phyloP scores from a whole-genome alignment of 768 basidiomycete species.

The Panaeolus papilionaceus region DNA sequence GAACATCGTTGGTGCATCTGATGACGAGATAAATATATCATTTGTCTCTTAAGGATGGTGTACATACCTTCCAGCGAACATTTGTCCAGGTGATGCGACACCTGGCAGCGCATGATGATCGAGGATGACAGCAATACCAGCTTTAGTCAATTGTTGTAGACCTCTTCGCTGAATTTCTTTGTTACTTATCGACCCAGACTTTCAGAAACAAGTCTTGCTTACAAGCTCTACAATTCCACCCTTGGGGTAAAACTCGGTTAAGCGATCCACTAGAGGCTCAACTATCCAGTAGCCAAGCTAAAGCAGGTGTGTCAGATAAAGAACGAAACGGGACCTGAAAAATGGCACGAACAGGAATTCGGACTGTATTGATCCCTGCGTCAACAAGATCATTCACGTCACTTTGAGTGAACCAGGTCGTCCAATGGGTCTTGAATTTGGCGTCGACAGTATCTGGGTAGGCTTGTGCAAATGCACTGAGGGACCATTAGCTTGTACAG shows the following conservation, averaged over 20 bases:
- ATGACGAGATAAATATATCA: slow-evolving; percentile 13
- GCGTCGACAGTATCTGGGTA: slow-evolving; percentile 64
- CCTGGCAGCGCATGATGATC: slow-evolving; percentile 76
- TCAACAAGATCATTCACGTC: slow-evolving; percentile 61
- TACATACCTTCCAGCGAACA: slow-evolving; percentile 72
- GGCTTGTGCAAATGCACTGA: slow-evolving; percentile 64
- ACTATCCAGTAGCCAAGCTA: slow-evolving; percentile 87
- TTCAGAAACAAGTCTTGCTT: slow-evolving; percentile 24
- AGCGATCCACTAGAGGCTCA: slow-evolving; percentile 70
- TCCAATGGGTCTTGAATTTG: slow-evolving; percentile 72
- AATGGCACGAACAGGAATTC: slow-evolving; percentile 53
- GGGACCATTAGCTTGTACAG: not conserved
- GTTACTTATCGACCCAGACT: not conserved
- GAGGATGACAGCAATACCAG: slow-evolving; percentile 71
- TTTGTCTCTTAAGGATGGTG: not conserved
- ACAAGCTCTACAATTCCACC: slow-evolving; percentile 76
- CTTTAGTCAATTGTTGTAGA: slow-evolving; percentile 59
- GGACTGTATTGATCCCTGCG: slow-evolving; percentile 75
- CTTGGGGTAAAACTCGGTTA: slow-evolving; percentile 66
- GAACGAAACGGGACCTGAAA: not conserved
- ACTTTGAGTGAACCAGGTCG: slow-evolving; percentile 66
- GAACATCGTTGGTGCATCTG: slow-evolving; percentile 70
- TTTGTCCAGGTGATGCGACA: slow-evolving; percentile 62
- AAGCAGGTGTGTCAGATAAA: not conserved
- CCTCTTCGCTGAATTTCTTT: slow-evolving; percentile 59